Evolutionary conservation across 1,284 basidiomycete species (phyloP).

Genomic region (Cryptococcus maquisensis): DNA sequence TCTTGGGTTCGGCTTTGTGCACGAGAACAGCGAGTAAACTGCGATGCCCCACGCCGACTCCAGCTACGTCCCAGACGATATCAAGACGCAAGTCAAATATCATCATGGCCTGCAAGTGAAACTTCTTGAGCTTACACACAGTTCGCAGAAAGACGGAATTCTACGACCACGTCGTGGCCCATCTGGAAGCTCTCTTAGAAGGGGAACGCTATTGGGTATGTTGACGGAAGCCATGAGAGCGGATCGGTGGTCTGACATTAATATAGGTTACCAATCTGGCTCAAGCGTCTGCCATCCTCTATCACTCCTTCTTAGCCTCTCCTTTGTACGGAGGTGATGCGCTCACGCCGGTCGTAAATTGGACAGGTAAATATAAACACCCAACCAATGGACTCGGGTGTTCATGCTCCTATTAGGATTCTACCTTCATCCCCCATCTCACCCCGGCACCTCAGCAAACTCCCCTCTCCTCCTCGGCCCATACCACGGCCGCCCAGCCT

Average conservation of each 20-base stretch:
- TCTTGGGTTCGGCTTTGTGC: too few species aligned
- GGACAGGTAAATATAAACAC: slow-evolving; percentile 61
- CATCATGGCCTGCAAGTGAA: background rate
- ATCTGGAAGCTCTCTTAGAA: slow-evolving; percentile 61
- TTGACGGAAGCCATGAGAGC: background rate
- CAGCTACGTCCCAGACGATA: slow-evolving; percentile 62
- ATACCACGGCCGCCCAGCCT: slow-evolving; percentile 83
- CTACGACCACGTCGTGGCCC: slow-evolving; percentile 67
- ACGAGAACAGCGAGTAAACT: too few species aligned
- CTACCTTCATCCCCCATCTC: slow-evolving; percentile 66
- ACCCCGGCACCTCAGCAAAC: slow-evolving; percentile 44
- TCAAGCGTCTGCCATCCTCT: slow-evolving; percentile 74
- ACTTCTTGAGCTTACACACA: background rate
- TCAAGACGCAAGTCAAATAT: slow-evolving; percentile 55
- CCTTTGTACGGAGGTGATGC: slow-evolving; percentile 59
- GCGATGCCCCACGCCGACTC: slow-evolving; percentile 83
- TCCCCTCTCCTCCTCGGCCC: slow-evolving; percentile 64
- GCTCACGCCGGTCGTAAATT: slow-evolving; percentile 67
- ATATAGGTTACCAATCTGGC: slow-evolving; percentile 75
- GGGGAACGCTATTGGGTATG: slow-evolving; percentile 72
- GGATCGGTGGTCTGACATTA: background rate
- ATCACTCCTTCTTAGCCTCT: slow-evolving; percentile 64
- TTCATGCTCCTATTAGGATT: slow-evolving; percentile 58
- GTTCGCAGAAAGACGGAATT: slow-evolving; percentile 60
- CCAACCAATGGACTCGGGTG: background rate